Conservation (phyloP, 1,284 basidiomycete species). For the Ceratorhiza oryzae-sativae region DNA sequence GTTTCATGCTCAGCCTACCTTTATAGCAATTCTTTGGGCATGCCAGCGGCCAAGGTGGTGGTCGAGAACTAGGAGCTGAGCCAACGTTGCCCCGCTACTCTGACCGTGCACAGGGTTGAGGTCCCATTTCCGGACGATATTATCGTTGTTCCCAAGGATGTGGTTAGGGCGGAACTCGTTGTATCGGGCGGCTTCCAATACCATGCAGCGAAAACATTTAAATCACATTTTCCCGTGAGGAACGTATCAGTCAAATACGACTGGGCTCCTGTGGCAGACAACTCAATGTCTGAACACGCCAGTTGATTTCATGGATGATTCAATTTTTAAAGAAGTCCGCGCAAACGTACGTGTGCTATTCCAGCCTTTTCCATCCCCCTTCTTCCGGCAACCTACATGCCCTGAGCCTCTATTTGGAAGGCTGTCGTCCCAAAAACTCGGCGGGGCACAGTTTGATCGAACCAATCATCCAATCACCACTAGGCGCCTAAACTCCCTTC, state of each 20-base stretch:
- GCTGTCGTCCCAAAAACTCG: slow-evolving; percentile 1
- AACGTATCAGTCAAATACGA: neutral
- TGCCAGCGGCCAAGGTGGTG: slow-evolving; percentile 11
- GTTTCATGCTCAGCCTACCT: slow-evolving; percentile 8
- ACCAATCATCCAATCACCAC: slow-evolving; percentile 4
- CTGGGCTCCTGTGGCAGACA: slow-evolving; percentile 26
- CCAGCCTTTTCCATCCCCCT: slow-evolving; percentile 20
- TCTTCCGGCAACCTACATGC: slow-evolving; percentile 18
- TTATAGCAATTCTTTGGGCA: slow-evolving; percentile 4
- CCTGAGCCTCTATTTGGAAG: slow-evolving; percentile 3
- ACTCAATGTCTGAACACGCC: slow-evolving; percentile 14
- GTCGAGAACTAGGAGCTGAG: slow-evolving; percentile 10
- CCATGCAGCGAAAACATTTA: slow-evolving; percentile 1
- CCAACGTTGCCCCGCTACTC: neutral
- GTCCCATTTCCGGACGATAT: slow-evolving; percentile 10
- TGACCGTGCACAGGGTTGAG: neutral
- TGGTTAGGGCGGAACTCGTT: slow-evolving; percentile 6
- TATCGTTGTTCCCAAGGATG: slow-evolving; percentile 16
- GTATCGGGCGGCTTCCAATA: neutral
- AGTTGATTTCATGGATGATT: slow-evolving; percentile 8
- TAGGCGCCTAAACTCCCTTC: neutral
- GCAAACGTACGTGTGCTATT: slow-evolving; percentile 9
- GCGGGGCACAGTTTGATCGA: slow-evolving; percentile 22
- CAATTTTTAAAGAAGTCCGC: slow-evolving; percentile 15
- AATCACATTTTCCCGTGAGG: neutral